These are phyloP conservation scores for Cenchrus purpureus DNA, from an alignment of 176 grass and related monocot species.

Conservation along the genomic window DNA sequence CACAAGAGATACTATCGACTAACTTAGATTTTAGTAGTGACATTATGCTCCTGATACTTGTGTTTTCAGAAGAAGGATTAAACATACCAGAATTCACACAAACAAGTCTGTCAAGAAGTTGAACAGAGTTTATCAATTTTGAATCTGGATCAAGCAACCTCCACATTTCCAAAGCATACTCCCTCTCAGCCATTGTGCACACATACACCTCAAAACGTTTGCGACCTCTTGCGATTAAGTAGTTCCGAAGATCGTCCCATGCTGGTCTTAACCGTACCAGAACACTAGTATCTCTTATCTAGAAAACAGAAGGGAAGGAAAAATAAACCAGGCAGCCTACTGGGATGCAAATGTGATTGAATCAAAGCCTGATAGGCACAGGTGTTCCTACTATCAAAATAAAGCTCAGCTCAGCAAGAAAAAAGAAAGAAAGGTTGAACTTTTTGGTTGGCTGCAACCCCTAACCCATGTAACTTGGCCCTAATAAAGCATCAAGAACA, in stretches of 20 bases:
- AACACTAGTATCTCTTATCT: conserved; percentile 98
- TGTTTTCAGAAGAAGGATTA: conserved; percentile 5
- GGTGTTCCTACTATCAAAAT: background rate
- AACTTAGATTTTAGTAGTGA: background rate
- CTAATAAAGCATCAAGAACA: conserved; percentile 10
- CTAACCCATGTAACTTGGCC: conserved; percentile 11
- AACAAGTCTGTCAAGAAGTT: conserved; percentile 84
- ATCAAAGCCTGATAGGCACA: background rate
- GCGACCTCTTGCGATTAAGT: conserved; percentile 91
- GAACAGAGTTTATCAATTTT: conserved; percentile 81
- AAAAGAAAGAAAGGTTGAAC: background rate
- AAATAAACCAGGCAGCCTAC: conserved; percentile 15
- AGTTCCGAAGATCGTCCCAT: conserved; percentile 96
- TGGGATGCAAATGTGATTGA: conserved; percentile 24
- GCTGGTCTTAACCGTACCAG: conserved; percentile 59
- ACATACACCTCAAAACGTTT: conserved; percentile 99
- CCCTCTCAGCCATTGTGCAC: conserved; percentile 99
- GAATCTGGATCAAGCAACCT: conserved; percentile 94
- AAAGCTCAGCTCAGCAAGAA: conserved; percentile 5
- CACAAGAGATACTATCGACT: background rate
- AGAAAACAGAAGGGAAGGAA: conserved; percentile 21
- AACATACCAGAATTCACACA: conserved; percentile 94
- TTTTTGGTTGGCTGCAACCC: background rate
- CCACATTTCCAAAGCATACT: conserved; percentile 99
- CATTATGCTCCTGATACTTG: background rate